phyloP scores from a whole-genome alignment of 768 basidiomycete species.

The Tylopilus rubrobrunneus region DNA sequence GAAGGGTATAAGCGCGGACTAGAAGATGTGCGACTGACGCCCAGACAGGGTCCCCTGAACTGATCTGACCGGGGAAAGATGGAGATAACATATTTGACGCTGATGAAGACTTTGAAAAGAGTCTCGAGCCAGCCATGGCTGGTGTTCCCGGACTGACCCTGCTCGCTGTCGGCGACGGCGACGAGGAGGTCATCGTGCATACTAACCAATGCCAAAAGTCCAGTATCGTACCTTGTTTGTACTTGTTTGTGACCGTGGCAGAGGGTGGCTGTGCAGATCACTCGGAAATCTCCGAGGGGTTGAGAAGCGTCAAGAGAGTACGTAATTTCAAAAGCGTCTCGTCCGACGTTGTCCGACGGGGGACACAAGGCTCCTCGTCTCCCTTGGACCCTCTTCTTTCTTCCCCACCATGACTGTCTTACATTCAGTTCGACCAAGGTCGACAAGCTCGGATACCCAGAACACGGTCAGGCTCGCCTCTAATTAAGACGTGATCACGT shows the following conservation, averaged over 20 bases:
- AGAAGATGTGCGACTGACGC: slow-evolving; percentile 68
- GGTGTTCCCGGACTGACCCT: slow-evolving; percentile 24
- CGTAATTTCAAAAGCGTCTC: background rate
- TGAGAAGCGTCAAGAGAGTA: background rate
- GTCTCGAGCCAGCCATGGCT: slow-evolving; percentile 29
- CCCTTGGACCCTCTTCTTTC: background rate
- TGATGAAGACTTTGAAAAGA: slow-evolving; percentile 30
- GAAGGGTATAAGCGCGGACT: slow-evolving; percentile 59
- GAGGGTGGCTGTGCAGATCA: slow-evolving; percentile 1
- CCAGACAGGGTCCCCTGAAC: slow-evolving; percentile 43
- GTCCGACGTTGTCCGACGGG: background rate
- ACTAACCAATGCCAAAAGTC: slow-evolving; percentile 9
- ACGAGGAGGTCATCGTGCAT: slow-evolving; percentile 34
- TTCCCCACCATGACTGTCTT: slow-evolving; percentile 9
- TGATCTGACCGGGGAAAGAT: slow-evolving; percentile 28
- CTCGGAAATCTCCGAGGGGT: background rate
- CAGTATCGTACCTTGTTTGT: slow-evolving; percentile 11
- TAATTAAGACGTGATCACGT: background rate
- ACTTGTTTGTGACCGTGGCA: slow-evolving; percentile 25
- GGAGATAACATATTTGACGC: slow-evolving; percentile 35
- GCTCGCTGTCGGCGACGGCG: slow-evolving; percentile 30
- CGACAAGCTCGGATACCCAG: background rate
- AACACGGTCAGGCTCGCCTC: slow-evolving; percentile 14
- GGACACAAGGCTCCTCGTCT: background rate
- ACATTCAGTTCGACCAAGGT: background rate